These are phyloP conservation scores for Pseudogymnoascus verrucosus DNA, from an alignment of 2,329 filamentous ascomycete genomes.

Conservation along the genomic window DNA sequence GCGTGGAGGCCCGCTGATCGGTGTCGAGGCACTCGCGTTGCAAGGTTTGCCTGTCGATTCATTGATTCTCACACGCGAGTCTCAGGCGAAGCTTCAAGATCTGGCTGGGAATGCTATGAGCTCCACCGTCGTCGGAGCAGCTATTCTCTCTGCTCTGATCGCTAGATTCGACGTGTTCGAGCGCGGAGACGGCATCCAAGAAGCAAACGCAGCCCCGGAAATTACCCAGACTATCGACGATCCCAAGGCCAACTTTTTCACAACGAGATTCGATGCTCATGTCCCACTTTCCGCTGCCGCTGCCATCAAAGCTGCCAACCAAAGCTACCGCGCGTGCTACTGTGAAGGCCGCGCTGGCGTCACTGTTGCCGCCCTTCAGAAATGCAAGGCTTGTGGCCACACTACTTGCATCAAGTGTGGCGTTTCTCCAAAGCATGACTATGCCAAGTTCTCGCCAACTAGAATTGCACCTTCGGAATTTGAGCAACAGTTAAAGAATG, in stretches of 20 bases:
- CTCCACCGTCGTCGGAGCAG: conserved; percentile 59
- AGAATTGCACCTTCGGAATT: conserved; percentile 38
- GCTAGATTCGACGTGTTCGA: conserved; percentile 14
- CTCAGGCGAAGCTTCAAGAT: conserved; percentile 53
- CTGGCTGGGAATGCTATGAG: conserved; percentile 77
- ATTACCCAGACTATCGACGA: not conserved
- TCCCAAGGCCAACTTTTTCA: not conserved
- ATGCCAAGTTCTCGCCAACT: conserved; percentile 14
- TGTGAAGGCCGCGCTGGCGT: conserved; percentile 45
- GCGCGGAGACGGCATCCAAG: conserved; percentile 7
- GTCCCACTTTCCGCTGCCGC: conserved; percentile 11
- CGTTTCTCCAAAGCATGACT: conserved; percentile 40
- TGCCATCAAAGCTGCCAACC: conserved; percentile 18
- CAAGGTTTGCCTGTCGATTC: conserved; percentile 61
- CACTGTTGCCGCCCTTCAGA: conserved; percentile 33
- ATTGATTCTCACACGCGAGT: conserved; percentile 57
- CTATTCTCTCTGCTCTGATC: conserved; percentile 52
- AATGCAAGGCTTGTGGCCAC: conserved; percentile 45
- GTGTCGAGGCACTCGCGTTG: conserved; percentile 53
- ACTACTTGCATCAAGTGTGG: conserved; percentile 46
- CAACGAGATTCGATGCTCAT: conserved; percentile 9
- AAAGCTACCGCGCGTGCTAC: conserved; percentile 41
- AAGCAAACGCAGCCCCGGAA: not conserved
- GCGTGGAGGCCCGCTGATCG: conserved; percentile 51
- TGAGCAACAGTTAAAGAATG: conserved; percentile 32